Conservation (phyloP, 352 stramenopile species). For the Globisporangium solare region DNA sequence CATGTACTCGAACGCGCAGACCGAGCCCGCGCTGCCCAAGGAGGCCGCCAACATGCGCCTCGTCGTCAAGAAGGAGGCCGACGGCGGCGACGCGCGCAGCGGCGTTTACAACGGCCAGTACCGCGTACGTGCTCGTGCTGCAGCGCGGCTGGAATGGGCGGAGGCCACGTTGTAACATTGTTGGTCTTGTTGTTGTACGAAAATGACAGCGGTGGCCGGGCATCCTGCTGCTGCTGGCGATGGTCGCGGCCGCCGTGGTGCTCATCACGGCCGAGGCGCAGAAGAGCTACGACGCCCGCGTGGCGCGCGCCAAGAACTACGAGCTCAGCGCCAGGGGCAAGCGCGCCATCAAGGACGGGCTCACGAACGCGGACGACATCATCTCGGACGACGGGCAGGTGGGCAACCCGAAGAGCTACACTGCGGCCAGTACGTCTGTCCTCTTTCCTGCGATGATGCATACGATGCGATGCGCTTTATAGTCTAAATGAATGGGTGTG, state of each 20-base stretch:
- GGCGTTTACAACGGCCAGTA: conserved; percentile 14
- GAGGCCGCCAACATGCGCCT: conserved; percentile 10
- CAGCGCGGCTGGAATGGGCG: too few species aligned
- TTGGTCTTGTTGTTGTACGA: not conserved
- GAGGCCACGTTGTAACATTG: too few species aligned
- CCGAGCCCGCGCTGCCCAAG: conserved; percentile 4
- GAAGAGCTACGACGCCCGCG: conserved; percentile 6
- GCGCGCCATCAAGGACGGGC: conserved; percentile 23
- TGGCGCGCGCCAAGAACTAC: conserved; percentile 7
- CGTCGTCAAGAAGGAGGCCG: conserved; percentile 10
- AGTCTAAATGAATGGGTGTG: not conserved
- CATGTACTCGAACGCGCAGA: conserved; percentile 14
- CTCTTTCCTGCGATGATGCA: too few species aligned
- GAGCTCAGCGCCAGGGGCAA: conserved; percentile 11
- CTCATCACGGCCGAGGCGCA: conserved; percentile 17
- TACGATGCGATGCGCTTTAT: too few species aligned
- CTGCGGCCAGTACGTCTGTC: conserved; percentile 9
- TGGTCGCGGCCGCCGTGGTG: conserved; percentile 15
- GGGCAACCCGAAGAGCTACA: conserved; percentile 51
- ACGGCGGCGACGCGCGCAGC: not conserved
- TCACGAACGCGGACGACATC: conserved; percentile 20
- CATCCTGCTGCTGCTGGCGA: conserved; percentile 21
- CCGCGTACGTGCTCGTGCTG: too few species aligned
- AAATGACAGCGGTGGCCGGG: conserved; percentile 29
- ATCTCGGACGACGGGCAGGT: conserved; percentile 46